Evolutionary conservation across 306 rosid genomes (phyloP), one percentile per base, ranked within the genome.

Genomic region (Cucurbita pepo): DNA sequence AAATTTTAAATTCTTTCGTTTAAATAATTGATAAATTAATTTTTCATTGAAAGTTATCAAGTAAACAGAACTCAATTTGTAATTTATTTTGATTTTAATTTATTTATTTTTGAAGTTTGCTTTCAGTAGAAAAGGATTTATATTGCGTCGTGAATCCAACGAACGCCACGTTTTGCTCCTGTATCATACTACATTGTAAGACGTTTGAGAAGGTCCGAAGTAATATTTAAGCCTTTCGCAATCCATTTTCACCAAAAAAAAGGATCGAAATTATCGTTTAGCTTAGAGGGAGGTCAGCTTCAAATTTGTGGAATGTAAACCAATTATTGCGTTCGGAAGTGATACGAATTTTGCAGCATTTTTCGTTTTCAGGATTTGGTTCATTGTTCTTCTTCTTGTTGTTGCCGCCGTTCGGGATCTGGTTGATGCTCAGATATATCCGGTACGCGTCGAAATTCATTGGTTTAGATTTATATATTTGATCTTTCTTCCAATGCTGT

Each of bases 141-240:
- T 25, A 48, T 69, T 47, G 37, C 43, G 16, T 67, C 73, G 73
- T 67, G 73, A 47, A 41, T 67, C 56, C 56, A 67, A 67, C 73
- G 22, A 67, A 47, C 73, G 73, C 59, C 74, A 50, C 74, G 51
- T 48, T 69, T 69, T 69, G 74, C 74, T 69, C 74, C 59, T 69
- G 57, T 44, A 45, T 69, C 74, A 69, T 69, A 50, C 58, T 69
- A 34, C 58, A 25, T 50, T 50, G 25, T 3, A 69, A 30, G 43
- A 45, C 37, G 56, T 67, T 67, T 22, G 56, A 47, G 72, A 47
- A 30, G 55, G 56, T 67, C 72, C 38, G 13, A 0, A 6, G 3
- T 67, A 48, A 67, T 67, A 47, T 67, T 67, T 67, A 67, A 67
- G 21, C 73, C 38, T 5, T 67, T 67, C 73, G 3, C 56, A 67